Conservation (phyloP, 2,329 filamentous ascomycete genomes). For the Venturia oleaginea region DNA sequence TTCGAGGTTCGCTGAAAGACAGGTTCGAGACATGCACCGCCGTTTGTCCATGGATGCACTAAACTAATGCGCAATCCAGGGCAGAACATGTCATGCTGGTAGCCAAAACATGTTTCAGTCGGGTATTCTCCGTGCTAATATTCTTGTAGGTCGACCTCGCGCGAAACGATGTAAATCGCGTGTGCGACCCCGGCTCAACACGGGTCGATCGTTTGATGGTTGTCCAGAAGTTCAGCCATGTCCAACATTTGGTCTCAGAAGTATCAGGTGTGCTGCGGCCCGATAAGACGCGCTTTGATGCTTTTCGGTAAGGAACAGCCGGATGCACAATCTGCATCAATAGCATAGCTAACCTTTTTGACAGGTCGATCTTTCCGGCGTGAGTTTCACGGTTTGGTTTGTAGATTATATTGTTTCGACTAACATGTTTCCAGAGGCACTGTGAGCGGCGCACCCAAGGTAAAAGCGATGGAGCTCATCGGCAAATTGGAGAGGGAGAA, state of each 20-base stretch:
- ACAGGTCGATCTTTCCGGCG: conserved; percentile 77
- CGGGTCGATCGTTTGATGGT: conserved; percentile 92
- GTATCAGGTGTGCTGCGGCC: conserved; percentile 81
- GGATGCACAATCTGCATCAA: not conserved
- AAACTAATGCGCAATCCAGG: conserved; percentile 32
- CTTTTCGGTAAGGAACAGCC: conserved; percentile 51
- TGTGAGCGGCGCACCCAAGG: conserved; percentile 90
- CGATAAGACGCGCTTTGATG: conserved; percentile 85
- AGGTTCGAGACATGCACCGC: conserved; percentile 23
- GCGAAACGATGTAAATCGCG: conserved; percentile 91
- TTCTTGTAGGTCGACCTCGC: conserved; percentile 52
- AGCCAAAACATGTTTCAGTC: not conserved
- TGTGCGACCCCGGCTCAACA: conserved; percentile 83
- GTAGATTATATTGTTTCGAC: not conserved
- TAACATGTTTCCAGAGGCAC: conserved; percentile 48
- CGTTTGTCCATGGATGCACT: not conserved
- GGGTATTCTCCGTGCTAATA: not conserved
- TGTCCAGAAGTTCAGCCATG: conserved; percentile 70
- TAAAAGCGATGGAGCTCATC: conserved; percentile 94
- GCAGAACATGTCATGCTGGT: conserved; percentile 97
- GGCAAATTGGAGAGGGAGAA: conserved; percentile 91
- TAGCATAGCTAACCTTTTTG: not conserved
- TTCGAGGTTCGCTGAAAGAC: conserved; percentile 78
- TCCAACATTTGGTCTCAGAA: conserved; percentile 93
- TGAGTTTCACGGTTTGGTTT: not conserved